These are phyloP conservation scores for Heracleum sosnowskyi DNA, from an alignment of 129 eudicot species.

Conservation along the genomic window DNA sequence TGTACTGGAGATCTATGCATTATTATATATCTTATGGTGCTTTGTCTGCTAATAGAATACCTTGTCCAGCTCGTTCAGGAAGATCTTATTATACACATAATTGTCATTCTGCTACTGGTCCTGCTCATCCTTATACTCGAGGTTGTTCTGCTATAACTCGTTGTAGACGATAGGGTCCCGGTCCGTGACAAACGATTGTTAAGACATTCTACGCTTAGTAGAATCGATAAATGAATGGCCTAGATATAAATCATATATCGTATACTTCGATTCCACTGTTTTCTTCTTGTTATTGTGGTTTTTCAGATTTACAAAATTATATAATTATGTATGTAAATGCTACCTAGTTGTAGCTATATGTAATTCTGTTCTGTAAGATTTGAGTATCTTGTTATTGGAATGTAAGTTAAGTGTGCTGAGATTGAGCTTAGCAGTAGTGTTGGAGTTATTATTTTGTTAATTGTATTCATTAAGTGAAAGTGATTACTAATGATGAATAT, in stretches of 20 bases:
- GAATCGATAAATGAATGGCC: too few species aligned
- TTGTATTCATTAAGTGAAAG: not conserved
- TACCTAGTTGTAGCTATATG: not conserved
- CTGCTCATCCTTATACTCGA: conserved; percentile 28
- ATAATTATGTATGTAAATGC: not conserved
- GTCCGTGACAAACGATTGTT: too few species aligned
- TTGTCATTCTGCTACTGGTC: conserved; percentile 17
- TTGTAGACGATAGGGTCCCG: conserved; percentile 20
- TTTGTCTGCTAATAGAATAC: conserved; percentile 28
- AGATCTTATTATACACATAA: conserved; percentile 29
- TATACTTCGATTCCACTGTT: not conserved
- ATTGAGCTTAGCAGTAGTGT: not conserved
- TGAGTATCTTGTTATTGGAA: not conserved
- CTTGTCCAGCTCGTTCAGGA: conserved; percentile 35
- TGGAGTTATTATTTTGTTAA: not conserved
- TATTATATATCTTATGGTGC: conserved; percentile 32
- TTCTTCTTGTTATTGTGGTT: not conserved
- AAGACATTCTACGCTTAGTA: too few species aligned
- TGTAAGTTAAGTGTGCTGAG: not conserved
- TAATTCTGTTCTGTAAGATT: not conserved
- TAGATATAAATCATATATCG: not conserved
- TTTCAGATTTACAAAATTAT: not conserved
- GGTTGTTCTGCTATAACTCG: conserved; percentile 32
- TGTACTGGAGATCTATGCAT: conserved; percentile 19
- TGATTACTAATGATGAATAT: not conserved